Percentiles rank a stretch among this genome's conserved stretches.
phyloP scores from a whole-genome alignment of 768 basidiomycete species.

The Lentinula lateritia region DNA sequence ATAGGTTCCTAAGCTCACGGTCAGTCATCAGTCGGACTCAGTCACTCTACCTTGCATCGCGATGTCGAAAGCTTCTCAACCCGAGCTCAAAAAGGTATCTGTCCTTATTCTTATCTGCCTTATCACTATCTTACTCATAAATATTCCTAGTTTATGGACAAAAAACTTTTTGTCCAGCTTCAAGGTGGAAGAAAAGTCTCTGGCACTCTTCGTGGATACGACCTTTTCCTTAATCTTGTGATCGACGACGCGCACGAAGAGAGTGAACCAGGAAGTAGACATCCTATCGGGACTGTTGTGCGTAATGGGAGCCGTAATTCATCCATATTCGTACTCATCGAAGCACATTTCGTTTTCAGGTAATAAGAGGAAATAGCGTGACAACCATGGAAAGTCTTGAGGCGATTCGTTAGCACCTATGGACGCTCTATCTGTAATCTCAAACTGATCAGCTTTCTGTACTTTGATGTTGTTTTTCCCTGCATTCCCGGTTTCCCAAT shows the following conservation, averaged over 20 bases:
- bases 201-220: constrained; percentile 92
- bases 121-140: constrained; percentile 1
- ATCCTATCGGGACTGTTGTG: constrained; percentile 89
- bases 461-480: background rate
- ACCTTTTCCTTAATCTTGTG: constrained; percentile 97
- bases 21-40: background rate
- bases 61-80: constrained; percentile 95
- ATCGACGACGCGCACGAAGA: constrained; percentile 96
- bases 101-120: background rate
- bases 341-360: constrained; percentile 40
- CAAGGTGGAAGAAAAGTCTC: constrained; percentile 95
- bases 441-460: background rate
- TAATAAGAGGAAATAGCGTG: constrained; percentile 95
- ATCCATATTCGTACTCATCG: constrained; percentile 4
- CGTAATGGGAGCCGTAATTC: constrained; percentile 23
- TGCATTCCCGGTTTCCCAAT: background rate
- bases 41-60: constrained; percentile 14
- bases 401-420: constrained; percentile 34
- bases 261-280: constrained; percentile 81
- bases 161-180: constrained; percentile 89
- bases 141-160: constrained; percentile 88
- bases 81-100: constrained; percentile 96
- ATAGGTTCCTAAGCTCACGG: background rate
- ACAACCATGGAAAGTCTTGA: constrained; percentile 92
- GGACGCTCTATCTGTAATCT: constrained; percentile 4